phyloP scores from a whole-genome alignment of 1,284 basidiomycete genomes.

The Hymenochaete sp. region DNA sequence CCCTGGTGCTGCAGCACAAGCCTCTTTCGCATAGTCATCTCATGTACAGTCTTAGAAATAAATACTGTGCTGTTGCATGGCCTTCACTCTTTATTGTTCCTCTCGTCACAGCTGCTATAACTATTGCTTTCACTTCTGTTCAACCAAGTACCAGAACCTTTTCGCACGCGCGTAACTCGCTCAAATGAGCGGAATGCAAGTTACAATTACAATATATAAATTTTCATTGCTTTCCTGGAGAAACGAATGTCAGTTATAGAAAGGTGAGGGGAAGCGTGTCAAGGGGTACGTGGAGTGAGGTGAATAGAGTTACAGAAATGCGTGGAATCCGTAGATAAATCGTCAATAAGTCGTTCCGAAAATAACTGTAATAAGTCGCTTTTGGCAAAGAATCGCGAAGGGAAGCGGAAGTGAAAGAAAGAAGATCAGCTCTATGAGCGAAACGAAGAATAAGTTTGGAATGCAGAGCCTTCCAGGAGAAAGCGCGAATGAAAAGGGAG shows the following conservation, averaged over 20 bases:
- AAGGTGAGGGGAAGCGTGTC: too few relatives aligned
- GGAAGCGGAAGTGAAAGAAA: background rate
- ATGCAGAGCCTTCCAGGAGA: background rate
- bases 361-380: background rate
- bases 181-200: too few relatives aligned
- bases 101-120: too few relatives aligned
- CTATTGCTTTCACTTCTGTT: too few relatives aligned
- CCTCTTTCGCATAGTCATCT: constrained; percentile 37
- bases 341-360: constrained; percentile 10
- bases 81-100: too few relatives aligned
- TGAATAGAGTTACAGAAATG: background rate
- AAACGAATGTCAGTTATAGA: background rate
- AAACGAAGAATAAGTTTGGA: background rate
- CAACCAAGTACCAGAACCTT: too few relatives aligned
- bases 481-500: background rate
- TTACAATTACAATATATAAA: too few relatives aligned
- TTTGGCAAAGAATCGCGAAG: background rate
- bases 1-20: constrained; percentile 30
- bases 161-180: too few relatives aligned
- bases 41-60: constrained; percentile 13
- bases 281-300: background rate
- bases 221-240: too few relatives aligned
- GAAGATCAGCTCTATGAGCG: too few relatives aligned
- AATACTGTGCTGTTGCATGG: constrained; percentile 4
- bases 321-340: constrained; percentile 1